Base-by-base conservation (phyloP, 495 filamentous ascomycete species). In the Letharia columbiana region DNA sequence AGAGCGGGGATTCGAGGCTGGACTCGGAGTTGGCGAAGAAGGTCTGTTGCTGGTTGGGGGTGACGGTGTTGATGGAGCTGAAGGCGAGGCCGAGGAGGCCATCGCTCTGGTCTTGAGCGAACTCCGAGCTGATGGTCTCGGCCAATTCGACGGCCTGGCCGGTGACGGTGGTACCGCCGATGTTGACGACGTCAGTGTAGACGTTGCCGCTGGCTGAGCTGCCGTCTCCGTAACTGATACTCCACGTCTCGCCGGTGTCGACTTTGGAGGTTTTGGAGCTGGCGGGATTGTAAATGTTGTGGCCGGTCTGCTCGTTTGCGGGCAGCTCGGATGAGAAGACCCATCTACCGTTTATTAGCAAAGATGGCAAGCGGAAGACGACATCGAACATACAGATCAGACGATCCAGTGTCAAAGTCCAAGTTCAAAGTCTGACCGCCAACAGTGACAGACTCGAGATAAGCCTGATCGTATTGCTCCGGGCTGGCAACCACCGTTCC, bases 81-180 rank as follows among this genome's bases (percentile, higher is more conserved):
- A 92, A 96, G 20, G 84, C 89, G 33, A 94, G 82, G 39, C 91
- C 91, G 35, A 94, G 77, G 5, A 96, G 80, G n/a, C 91, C 91
- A 70, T 90, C 87, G 62, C 80, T 85, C 50, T 76, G 68, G 13
- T 88, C 85, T 37, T 83, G 70, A 42, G 86, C 73, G 73, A 95
- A 92, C 10, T 83, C 80, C 11, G 73, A 68, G 41, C 88, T 87
- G 40, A 93, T 83, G 1, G 75, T 72, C 2, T 78, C 84, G 9
- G 91, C 88, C 33, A 92, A 74, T 69, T 91, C 90, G 57, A 96
- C 81, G 17, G 85, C 82, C 75, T 96, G 91, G 40, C 75, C 73
- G 8, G 77, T 77, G 17, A 91, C 89, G 17, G 80, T 82, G 28
- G 84, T 87, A 31, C 88, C 89, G 58, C 91, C 90, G 64, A 94